A percentile compares a stretch with the other conserved stretches of the same genome.
These are phyloP conservation scores for Plantago major DNA, from an alignment of 257 asterid genomes.

Conservation along the genomic window DNA sequence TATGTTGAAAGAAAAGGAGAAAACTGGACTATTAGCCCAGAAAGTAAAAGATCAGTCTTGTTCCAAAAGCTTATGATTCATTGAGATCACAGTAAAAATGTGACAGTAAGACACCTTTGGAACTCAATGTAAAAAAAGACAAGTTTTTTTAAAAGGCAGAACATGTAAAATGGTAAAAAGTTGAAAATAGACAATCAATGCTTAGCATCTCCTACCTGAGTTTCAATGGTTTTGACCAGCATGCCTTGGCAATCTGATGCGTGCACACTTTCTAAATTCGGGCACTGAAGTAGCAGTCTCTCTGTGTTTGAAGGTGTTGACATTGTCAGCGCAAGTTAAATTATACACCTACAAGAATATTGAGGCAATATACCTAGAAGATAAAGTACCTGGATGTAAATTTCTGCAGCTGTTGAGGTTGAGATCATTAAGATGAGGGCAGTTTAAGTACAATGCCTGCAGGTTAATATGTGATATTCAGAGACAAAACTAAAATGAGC, in stretches of 20 bases:
- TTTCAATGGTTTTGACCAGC: constrained; percentile 64
- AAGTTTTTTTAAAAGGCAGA: no score
- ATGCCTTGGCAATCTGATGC: constrained; percentile 66
- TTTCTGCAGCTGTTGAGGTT: constrained; percentile 83
- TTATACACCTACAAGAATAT: background rate
- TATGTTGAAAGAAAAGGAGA: no score
- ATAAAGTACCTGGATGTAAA: constrained; percentile 68
- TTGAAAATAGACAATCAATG: no score
- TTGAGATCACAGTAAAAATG: no score
- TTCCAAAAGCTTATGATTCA: no score
- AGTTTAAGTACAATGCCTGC: constrained; percentile 86
- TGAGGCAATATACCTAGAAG: background rate
- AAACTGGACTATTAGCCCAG: no score
- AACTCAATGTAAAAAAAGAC: no score
- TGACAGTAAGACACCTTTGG: no score
- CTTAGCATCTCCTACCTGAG: constrained; percentile 51
- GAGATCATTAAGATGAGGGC: constrained; percentile 74
- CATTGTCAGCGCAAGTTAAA: constrained; percentile 10
- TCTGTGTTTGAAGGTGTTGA: constrained; percentile 37
- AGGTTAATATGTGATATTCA: constrained; percentile 19
- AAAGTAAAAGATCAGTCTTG: no score
- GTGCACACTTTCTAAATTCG: constrained; percentile 69
- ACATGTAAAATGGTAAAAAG: background rate
- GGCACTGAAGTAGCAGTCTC: constrained; percentile 82
- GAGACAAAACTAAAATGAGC: constrained; percentile 10